Evolutionary conservation across 2,329 filamentous ascomycete species (phyloP), one percentile per base, ranked within the genome.

Genomic region (Zarea fungicola): DNA sequence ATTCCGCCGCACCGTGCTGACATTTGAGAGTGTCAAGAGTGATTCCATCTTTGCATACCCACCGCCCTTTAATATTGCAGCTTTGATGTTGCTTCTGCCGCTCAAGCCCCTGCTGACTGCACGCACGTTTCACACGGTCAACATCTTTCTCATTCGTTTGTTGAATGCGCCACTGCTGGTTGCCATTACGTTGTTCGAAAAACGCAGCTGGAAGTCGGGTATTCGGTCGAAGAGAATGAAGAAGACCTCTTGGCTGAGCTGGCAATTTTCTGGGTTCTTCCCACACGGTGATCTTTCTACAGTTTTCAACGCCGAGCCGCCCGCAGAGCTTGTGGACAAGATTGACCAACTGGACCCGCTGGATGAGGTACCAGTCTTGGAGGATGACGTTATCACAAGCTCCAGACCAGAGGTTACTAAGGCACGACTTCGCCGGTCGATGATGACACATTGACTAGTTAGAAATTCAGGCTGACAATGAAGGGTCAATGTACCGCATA

Each of bases 1-100:
- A 54, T 89, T 87, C 62, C 79, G 84, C 6, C 77, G 84, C 36
- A 81, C 84, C 1, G 85, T 89, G 8, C 69, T 87, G 14, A 87
- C 84, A 0, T 85, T 88, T 54, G 84, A 87, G 65, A 84, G 84
- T 25, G 85, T 88, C 55, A 88, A 88, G 37, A 51, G 49, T 40
- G 49, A 51, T 32, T 51, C 46, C 39, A 51, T 48, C 13, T 51
- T 45, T 40, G 36, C 49, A 6, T 48, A 47, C 19, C 37, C 43
- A 5, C 43, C 29, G n/a, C 43, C 39, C n/a, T 48, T 86, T 64
- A 89, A 89, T 56, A 74, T 89, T 25, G 62, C 84, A 14, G 85
- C 84, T 2, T 69, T 88, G 16, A 48, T 80, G 22, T 60, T 82
- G 26, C 69, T 88, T 23, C 72, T 87, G 1, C 85, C 85, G 0